Percentiles rank a stretch among this genome's conserved stretches.
Evolutionary conservation across 2,329 filamentous ascomycete species (phyloP).

Genomic region (Colletotrichum neosansevieriae): DNA sequence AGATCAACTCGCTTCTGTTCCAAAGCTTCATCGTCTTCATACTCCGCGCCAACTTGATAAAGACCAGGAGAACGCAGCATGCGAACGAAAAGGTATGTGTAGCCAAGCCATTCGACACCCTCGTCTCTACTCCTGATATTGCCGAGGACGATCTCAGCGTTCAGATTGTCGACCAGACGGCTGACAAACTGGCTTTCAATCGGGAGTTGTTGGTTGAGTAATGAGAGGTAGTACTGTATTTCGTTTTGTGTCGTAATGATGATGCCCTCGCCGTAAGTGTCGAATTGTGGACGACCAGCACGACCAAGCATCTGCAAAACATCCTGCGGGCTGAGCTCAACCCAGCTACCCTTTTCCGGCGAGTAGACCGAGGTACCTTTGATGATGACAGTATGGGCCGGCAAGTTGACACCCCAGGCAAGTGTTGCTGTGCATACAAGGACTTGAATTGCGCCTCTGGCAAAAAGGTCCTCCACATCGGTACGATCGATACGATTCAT

Average conservation of each 20-base stretch:
- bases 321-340: slow-evolving; percentile 96
- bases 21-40: slow-evolving; percentile 89
- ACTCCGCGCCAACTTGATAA: slow-evolving; percentile 96
- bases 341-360: slow-evolving; percentile 98
- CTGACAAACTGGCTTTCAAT: slow-evolving; percentile 97
- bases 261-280: slow-evolving; percentile 98
- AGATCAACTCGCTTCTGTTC: slow-evolving; percentile 99
- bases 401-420: slow-evolving; percentile 98
- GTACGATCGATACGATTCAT: slow-evolving; percentile 96
- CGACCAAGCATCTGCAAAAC: slow-evolving; percentile 98
- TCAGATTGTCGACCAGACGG: slow-evolving; percentile 93
- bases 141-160: slow-evolving; percentile 94
- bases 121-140: slow-evolving; percentile 94
- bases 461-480: slow-evolving; percentile 94
- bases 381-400: slow-evolving; percentile 98
- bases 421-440: slow-evolving; percentile 98
- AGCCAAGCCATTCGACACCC: slow-evolving; percentile 98
- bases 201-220: slow-evolving; percentile 96
- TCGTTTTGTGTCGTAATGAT: slow-evolving; percentile 97
- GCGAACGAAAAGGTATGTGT: slow-evolving; percentile 96
- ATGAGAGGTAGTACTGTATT: slow-evolving; percentile 96
- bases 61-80: slow-evolving; percentile 96
- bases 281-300: slow-evolving; percentile 95
- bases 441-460: slow-evolving; percentile 91
- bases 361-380: slow-evolving; percentile 99